A percentile compares a stretch with the other conserved stretches of the same genome.
These are phyloP conservation scores for Glycine soja DNA, from an alignment of 306 rosid species.

Conservation along the genomic window DNA sequence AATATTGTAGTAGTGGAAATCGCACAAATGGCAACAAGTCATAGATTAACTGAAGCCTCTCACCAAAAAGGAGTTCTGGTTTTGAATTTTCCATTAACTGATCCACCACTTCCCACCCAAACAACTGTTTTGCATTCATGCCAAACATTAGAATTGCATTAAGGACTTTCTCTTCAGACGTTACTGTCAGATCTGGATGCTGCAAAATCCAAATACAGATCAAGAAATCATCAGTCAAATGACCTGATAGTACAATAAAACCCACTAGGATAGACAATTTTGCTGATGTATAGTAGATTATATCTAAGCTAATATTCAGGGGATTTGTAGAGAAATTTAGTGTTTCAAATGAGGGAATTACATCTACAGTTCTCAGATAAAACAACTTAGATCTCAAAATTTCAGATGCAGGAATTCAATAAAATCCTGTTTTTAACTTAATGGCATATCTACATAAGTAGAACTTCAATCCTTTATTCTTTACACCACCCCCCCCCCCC, in stretches of 20 bases:
- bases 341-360: constrained; percentile 29
- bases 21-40: constrained; percentile 71
- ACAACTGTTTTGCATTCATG: constrained; percentile 64
- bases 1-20: constrained; percentile 66
- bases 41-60: constrained; percentile 70
- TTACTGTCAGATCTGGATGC: constrained; percentile 95
- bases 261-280: constrained; percentile 28
- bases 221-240: constrained; percentile 35
- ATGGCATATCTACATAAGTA: constrained; percentile 28
- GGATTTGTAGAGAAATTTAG: constrained; percentile 28
- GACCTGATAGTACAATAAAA: constrained; percentile 17
- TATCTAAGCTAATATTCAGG: constrained; percentile 10
- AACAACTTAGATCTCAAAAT: constrained; percentile 30
- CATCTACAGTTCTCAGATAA: constrained; percentile 33
- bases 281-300: constrained; percentile 14
- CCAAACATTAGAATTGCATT: constrained; percentile 90
- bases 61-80: constrained; percentile 76
- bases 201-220: constrained; percentile 59
- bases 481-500: background rate
- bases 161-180: constrained; percentile 93
- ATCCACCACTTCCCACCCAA: constrained; percentile 83
- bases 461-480: constrained; percentile 11
- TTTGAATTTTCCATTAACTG: constrained; percentile 66
- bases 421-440: constrained; percentile 16
- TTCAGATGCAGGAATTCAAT: constrained; percentile 31